Conservation (phyloP, 805 yeast species). For the Metschnikowia bowlesiae region DNA sequence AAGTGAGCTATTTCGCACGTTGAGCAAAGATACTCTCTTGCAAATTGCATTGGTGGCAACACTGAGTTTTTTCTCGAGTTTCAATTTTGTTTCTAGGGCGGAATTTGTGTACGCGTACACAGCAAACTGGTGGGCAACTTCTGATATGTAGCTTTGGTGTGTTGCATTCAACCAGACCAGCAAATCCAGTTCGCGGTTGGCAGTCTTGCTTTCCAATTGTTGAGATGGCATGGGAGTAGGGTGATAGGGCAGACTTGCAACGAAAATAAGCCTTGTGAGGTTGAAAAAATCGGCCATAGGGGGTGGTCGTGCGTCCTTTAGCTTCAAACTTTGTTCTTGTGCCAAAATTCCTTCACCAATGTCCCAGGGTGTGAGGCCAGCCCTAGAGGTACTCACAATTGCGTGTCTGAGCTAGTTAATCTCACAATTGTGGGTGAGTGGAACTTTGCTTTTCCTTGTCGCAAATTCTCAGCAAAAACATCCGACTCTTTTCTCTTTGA, state of each 20-base stretch:
- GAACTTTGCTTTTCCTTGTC: constrained; percentile 15
- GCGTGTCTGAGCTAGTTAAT: background rate
- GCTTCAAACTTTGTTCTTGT: background rate
- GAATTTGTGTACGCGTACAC: background rate
- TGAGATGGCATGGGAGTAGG: background rate
- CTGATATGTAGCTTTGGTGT: background rate
- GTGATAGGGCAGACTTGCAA: too few species aligned
- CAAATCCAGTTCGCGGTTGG: background rate
- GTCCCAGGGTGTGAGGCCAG: background rate
- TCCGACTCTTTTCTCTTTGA: constrained; percentile 17
- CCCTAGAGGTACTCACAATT: background rate
- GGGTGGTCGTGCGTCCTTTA: background rate
- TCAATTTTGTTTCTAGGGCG: background rate
- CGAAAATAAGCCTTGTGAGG: too few species aligned
- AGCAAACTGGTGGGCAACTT: background rate
- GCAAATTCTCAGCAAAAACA: constrained; percentile 20
- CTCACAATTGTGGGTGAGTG: constrained; percentile 1
- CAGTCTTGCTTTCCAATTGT: too few species aligned
- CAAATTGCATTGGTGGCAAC: background rate
- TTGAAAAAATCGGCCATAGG: too few species aligned
- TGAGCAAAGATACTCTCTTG: background rate
- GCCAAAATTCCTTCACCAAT: background rate
- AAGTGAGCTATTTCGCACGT: background rate
- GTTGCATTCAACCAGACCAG: too few species aligned
- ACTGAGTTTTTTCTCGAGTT: background rate